Percentiles rank a stretch among this genome's conserved stretches.
These are phyloP conservation scores for Diaporthe caulivora DNA, from an alignment of 2,329 filamentous ascomycete genomes.

Conservation along the genomic window DNA sequence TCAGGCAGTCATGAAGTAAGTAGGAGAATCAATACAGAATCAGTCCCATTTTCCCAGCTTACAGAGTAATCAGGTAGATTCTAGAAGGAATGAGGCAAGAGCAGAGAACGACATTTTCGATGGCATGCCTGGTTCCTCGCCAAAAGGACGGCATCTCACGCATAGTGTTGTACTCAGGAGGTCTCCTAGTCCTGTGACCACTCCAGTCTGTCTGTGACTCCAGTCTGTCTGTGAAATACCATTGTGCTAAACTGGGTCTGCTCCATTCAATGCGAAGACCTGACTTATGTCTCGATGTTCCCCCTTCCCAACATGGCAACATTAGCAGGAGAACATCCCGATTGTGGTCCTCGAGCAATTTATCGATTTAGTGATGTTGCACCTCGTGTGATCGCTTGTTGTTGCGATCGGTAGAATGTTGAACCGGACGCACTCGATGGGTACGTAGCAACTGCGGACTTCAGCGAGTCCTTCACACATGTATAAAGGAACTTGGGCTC, in stretches of 20 bases:
- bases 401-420: neutral
- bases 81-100: too few species aligned
- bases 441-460: neutral
- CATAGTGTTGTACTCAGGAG: fast-evolving
- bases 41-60: too few species aligned
- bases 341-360: neutral
- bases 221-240: too few species aligned
- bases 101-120: fast-evolving
- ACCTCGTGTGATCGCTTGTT: neutral
- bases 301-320: neutral
- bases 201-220: neutral
- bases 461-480: neutral
- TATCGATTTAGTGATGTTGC: neutral
- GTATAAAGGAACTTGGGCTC: neutral
- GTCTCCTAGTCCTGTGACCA: neutral
- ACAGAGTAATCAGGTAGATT: too few species aligned
- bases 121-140: neutral
- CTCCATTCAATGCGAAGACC: neutral
- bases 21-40: neutral
- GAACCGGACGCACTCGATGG: neutral
- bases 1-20: neutral
- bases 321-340: neutral
- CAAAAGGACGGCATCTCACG: fast-evolving
- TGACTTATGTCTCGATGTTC: neutral
- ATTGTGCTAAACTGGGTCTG: neutral